These are phyloP conservation scores for Solanum arcanum DNA, from an alignment of 257 asterid genomes.

Conservation along the genomic window DNA sequence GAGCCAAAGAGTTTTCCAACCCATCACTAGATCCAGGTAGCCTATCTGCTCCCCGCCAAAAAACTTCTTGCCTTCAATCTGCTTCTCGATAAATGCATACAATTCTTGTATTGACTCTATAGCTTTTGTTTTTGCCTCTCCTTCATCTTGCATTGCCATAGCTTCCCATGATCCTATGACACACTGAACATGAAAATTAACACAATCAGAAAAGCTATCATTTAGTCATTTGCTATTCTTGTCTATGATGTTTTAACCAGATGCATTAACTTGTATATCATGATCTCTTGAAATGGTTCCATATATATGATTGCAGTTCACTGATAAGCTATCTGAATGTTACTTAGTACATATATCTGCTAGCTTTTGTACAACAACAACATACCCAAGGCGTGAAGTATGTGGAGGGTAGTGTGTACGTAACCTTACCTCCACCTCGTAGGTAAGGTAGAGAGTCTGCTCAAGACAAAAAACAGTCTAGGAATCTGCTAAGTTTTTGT, in stretches of 20 bases:
- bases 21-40: slow-evolving; percentile 32
- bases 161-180: slow-evolving; percentile 20
- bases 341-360: neutral
- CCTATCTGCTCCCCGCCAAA: slow-evolving; percentile 32
- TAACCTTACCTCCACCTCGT: neutral
- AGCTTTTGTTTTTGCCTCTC: slow-evolving; percentile 17
- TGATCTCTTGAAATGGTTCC: neutral
- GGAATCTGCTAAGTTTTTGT: neutral
- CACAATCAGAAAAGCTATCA: neutral
- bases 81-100: slow-evolving; percentile 15
- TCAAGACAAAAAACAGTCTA: neutral
- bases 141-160: slow-evolving; percentile 17
- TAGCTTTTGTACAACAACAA: neutral
- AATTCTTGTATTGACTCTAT: slow-evolving; percentile 17
- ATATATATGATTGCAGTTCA: neutral
- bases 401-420: neutral
- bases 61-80: slow-evolving; percentile 27
- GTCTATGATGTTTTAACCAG: neutral
- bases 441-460: neutral
- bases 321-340: neutral
- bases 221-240: neutral
- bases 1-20: slow-evolving; percentile 33
- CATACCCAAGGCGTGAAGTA: neutral
- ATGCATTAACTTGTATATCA: neutral
- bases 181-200: slow-evolving; percentile 2